These are phyloP conservation scores for Kwoniella pini DNA, from an alignment of 768 basidiomycete species.

Conservation along the genomic window DNA sequence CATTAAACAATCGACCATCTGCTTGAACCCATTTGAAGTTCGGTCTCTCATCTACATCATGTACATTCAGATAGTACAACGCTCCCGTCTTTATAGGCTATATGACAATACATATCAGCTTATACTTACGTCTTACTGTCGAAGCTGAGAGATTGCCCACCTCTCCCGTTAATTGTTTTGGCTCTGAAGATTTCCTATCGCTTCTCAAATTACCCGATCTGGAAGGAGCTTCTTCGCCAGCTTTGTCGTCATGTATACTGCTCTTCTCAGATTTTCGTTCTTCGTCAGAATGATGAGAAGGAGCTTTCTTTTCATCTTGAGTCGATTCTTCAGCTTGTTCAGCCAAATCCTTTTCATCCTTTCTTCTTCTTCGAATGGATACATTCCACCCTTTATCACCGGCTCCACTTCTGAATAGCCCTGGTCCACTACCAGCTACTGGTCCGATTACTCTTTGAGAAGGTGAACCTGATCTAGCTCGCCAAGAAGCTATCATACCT, in stretches of 20 bases:
- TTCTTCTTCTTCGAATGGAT: conserved; percentile 34
- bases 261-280: not conserved
- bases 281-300: not conserved
- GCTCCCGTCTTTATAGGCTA: conserved; percentile 83
- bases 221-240: conserved; percentile 1
- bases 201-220: conserved; percentile 17
- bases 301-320: not conserved
- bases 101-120: not conserved
- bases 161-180: conserved; percentile 26
- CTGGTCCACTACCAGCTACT: conserved; percentile 15
- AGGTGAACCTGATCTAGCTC: conserved; percentile 34
- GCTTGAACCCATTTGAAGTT: conserved; percentile 76
- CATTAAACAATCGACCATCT: conserved; percentile 68
- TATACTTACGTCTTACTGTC: not conserved
- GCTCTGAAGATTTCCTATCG: conserved; percentile 15
- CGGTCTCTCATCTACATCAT: conserved; percentile 65
- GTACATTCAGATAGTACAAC: conserved; percentile 91
- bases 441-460: conserved; percentile 31
- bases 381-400: conserved; percentile 45
- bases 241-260: not conserved
- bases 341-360: conserved; percentile 27
- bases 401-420: conserved; percentile 17
- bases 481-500: conserved; percentile 45
- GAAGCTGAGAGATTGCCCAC: conserved; percentile 11
- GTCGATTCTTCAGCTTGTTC: conserved; percentile 28